Base-by-base conservation (phyloP, 768 basidiomycete genomes). In the Wakefieldia striispora region DNA sequence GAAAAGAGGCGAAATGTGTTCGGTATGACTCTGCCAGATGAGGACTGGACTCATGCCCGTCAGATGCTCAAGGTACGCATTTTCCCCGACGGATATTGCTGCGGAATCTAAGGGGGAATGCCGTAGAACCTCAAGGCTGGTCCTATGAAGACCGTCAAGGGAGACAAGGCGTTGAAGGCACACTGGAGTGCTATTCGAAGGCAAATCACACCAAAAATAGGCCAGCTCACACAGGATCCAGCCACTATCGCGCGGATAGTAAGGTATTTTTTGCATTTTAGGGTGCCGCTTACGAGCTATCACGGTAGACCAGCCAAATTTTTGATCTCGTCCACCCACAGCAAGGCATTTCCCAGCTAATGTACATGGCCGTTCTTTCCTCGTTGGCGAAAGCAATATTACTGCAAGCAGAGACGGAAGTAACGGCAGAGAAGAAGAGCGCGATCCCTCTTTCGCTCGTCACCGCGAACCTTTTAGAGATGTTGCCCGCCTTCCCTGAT, bases 361-460 rank as follows among this genome's bases (percentile, higher is more conserved):
- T 88, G 45, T 95, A 93, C 64, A 66, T 75, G 40, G 89, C 91
- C 43, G 76, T 87, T 19, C 79, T 95, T 39, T 94, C 90, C 19
- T 87, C 93, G n/a, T 79, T 97, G 35, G 75, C 91, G 40, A 97
- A 98, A 64, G 75, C 83, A 16, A 84, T 98, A 52, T 77, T 97
- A 38, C 76, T 89, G 29, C 95, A 97, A 71, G 94, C 94, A 16
- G 94, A 97, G 72, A 88, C 85, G 0, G 95, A 98, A 68, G 90
- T 95, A 9, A 82, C 88, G 1, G 93, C 94, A 3, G 90, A 95
- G 68, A 84, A 88, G 60, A 82, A 83, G 26, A 87, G 88, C 20
- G 94, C 93, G 0, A 75, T 78, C 33, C 95, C 95, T 0, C 78
- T 99, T 20, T 91, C 89, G 0, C 79, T 81, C 27, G 81, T 97